These are phyloP conservation scores for Silene noctiflora DNA, from an alignment of 179 eudicot species.

Conservation along the genomic window DNA sequence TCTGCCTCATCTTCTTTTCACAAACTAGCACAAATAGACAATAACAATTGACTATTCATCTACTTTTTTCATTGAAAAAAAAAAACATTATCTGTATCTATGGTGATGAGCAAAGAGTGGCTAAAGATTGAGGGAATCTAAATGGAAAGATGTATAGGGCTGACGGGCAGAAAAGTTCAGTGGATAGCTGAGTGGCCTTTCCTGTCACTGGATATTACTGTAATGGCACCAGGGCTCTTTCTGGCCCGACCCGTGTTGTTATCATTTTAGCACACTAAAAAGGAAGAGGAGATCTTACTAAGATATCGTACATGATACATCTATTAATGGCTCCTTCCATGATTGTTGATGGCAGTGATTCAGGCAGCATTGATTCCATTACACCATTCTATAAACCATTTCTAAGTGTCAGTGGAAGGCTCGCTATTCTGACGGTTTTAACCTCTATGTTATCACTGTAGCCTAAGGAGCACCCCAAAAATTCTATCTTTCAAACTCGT, in stretches of 20 bases:
- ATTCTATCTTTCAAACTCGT: background rate
- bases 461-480: conserved; percentile 4
- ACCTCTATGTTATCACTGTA: background rate
- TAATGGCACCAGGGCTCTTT: conserved; percentile 21
- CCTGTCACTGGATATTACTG: conserved; percentile 18
- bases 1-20: background rate
- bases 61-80: background rate
- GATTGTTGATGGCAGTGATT: conserved; percentile 5
- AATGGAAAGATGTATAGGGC: conserved; percentile 21
- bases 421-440: conserved; percentile 2
- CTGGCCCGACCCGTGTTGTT: conserved; percentile 14
- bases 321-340: conserved; percentile 13
- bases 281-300: background rate
- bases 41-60: background rate
- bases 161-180: conserved; percentile 18
- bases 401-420: background rate
- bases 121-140: conserved; percentile 23
- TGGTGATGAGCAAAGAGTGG: conserved; percentile 22
- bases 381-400: conserved; percentile 12
- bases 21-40: conserved; percentile 7
- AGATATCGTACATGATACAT: conserved; percentile 1
- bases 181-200: conserved; percentile 15
- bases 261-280: conserved; percentile 13
- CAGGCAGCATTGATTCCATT: conserved; percentile 19
- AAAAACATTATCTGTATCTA: background rate